Conservation (phyloP, 2,329 filamentous ascomycete genomes). For the Biscogniauxia sp. region DNA sequence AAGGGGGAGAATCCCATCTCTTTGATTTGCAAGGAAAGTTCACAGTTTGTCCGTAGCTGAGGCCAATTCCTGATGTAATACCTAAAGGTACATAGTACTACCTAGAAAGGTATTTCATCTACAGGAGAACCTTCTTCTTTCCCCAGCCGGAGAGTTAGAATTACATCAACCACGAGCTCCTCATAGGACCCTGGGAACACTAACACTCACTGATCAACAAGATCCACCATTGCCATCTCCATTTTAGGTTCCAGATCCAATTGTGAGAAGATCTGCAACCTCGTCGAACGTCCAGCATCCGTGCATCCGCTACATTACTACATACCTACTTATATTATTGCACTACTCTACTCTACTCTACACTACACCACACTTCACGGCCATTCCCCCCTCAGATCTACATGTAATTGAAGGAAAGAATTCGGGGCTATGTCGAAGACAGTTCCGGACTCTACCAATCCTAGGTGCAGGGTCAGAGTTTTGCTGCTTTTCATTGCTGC, state of each 20-base stretch:
- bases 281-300: too few relatives aligned
- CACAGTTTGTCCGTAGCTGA: neutral
- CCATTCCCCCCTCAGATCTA: neutral
- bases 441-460: neutral
- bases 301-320: too few relatives aligned
- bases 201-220: too few relatives aligned
- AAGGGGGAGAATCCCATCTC: neutral
- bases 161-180: neutral
- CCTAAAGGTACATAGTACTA: too few relatives aligned
- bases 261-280: too few relatives aligned
- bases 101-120: too few relatives aligned
- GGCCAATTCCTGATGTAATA: neutral
- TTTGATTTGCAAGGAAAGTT: neutral
- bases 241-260: too few relatives aligned
- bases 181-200: too few relatives aligned
- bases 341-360: too few relatives aligned
- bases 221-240: too few relatives aligned
- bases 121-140: too few relatives aligned
- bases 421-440: neutral
- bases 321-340: too few relatives aligned
- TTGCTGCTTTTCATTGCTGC: neutral
- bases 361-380: neutral
- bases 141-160: neutral
- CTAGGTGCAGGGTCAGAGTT: neutral
- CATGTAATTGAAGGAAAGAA: neutral